Conservation (phyloP, 371 early-diverging fungal genomes). For the Entomophthora muscae region DNA sequence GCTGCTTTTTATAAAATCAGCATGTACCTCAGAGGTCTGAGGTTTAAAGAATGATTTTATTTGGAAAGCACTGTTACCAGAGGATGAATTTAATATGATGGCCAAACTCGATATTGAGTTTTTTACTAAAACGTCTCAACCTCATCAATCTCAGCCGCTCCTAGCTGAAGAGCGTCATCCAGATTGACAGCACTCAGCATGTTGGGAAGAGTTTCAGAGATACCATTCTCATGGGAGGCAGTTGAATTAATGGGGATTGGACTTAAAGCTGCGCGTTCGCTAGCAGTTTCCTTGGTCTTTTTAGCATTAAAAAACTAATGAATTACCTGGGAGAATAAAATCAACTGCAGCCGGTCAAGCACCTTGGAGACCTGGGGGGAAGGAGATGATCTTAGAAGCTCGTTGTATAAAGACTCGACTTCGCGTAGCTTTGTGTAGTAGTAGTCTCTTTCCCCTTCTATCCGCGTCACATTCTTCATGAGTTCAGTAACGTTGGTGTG, state of each 20-base stretch:
- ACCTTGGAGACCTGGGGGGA: not conserved
- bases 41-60: no score
- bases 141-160: not conserved
- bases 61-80: no score
- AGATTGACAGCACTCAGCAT: not conserved
- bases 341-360: not conserved
- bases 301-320: not conserved
- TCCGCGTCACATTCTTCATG: slow-evolving; percentile 60
- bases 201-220: not conserved
- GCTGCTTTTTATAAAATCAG: no score
- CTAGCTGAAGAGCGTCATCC: no score
- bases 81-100: no score
- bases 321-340: slow-evolving; percentile 3
- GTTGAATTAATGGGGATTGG: not conserved
- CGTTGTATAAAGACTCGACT: slow-evolving; percentile 78
- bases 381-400: slow-evolving; percentile 13
- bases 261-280: not conserved
- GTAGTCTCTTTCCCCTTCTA: slow-evolving; percentile 91
- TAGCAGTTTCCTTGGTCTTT: not conserved
- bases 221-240: not conserved
- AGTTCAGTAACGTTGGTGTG: slow-evolving; percentile 33
- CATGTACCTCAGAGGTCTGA: no score
- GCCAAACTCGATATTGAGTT: no score
- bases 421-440: slow-evolving; percentile 84
- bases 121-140: not conserved